Evolutionary conservation across 1,284 basidiomycete species (phyloP).

Genomic region (Apiotrichum akiyoshidainum): DNA sequence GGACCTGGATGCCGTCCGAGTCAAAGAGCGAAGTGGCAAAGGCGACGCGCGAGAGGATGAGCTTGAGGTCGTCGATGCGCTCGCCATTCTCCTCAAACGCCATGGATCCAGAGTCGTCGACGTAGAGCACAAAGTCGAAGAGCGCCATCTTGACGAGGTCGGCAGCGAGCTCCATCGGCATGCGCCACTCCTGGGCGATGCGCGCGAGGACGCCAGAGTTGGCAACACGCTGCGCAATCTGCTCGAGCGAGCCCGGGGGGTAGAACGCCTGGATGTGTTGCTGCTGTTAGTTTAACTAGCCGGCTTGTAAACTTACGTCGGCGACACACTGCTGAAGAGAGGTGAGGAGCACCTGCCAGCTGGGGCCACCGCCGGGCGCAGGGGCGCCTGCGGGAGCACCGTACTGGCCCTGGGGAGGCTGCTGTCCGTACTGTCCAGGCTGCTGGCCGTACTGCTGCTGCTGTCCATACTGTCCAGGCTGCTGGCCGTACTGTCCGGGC

Average conservation of each 20-base stretch:
- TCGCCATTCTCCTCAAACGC: conserved; percentile 51
- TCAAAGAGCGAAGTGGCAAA: conserved; percentile 53
- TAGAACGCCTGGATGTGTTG: conserved; percentile 54
- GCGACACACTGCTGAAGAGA: conserved; percentile 48
- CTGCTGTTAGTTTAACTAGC: conserved; percentile 26
- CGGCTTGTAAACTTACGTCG: conserved; percentile 50
- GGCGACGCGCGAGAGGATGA: conserved; percentile 51
- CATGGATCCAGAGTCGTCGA: conserved; percentile 53
- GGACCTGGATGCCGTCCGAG: conserved; percentile 52
- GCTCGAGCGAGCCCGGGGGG: conserved; percentile 50
- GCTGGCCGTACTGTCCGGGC: conserved; percentile 33
- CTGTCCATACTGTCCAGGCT: conserved; percentile 33
- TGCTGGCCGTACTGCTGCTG: conserved; percentile 24
- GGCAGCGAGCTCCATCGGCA: conserved; percentile 37
- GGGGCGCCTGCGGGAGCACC: conserved; percentile 23
- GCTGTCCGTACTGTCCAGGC: conserved; percentile 20
- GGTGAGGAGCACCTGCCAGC: conserved; percentile 26
- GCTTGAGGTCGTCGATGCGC: conserved; percentile 52
- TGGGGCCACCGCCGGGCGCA: conserved; percentile 23
- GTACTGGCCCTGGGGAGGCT: conserved; percentile 16
- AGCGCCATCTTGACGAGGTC: conserved; percentile 46
- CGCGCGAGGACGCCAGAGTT: conserved; percentile 48
- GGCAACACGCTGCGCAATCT: conserved; percentile 50
- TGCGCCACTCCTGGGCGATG: conserved; percentile 51
- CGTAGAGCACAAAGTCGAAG: conserved; percentile 49